A percentile compares a stretch with the other conserved stretches of the same genome.
Conservation (phyloP, 139 green algal species). For the Tetradesmus lagerheimii region DNA sequence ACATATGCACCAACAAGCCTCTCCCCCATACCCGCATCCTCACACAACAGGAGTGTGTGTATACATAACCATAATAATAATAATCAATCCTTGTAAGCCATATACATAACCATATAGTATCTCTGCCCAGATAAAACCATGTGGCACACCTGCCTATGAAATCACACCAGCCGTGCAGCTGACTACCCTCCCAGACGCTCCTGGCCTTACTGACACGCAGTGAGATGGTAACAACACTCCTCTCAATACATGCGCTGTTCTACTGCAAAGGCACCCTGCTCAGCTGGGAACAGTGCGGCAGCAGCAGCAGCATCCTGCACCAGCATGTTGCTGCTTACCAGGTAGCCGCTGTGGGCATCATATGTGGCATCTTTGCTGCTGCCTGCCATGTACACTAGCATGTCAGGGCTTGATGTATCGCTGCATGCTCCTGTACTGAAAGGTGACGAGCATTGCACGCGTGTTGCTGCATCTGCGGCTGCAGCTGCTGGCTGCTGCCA, state of each 20-base stretch:
- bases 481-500: neutral
- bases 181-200: no score
- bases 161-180: no score
- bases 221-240: no score
- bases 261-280: constrained; percentile 4
- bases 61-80: no score
- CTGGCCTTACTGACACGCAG: no score
- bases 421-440: neutral
- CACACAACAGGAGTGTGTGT: no score
- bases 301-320: constrained; percentile 1
- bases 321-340: neutral
- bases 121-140: no score
- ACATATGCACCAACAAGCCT: no score
- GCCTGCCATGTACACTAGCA: neutral
- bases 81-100: no score
- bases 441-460: neutral
- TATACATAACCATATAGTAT: no score
- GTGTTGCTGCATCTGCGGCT: neutral
- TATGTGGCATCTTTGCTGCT: neutral
- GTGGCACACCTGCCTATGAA: no score
- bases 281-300: constrained; percentile 28
- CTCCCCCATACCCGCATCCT: no score
- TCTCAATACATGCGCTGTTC: neutral
- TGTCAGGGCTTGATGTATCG: neutral
- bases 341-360: neutral